Percentiles rank a stretch among this genome's conserved stretches.
Conservation (phyloP, 306 rosid genomes). For the Quercus parvula region DNA sequence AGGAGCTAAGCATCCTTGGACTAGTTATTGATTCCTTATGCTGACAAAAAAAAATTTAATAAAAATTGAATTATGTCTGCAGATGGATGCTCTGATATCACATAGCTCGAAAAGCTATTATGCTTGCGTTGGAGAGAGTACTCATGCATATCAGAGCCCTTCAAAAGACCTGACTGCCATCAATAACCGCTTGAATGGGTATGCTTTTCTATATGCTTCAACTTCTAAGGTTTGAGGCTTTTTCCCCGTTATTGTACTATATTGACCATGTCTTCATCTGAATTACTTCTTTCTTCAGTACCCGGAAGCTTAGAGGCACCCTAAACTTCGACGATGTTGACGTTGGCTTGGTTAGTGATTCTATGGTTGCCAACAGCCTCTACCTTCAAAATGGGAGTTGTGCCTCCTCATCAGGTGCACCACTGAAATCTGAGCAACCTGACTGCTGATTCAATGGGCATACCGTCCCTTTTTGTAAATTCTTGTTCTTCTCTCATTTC, state of each 20-base stretch:
- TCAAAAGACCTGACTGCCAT: conserved; percentile 95
- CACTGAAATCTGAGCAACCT: conserved; percentile 76
- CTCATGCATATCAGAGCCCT: conserved; percentile 99
- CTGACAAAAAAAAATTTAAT: background rate
- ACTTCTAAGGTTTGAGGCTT: background rate
- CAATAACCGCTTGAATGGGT: conserved; percentile 90
- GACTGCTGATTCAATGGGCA: conserved; percentile 40
- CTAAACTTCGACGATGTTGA: conserved; percentile 82
- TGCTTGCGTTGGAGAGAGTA: conserved; percentile 98
- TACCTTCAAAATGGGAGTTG: conserved; percentile 82
- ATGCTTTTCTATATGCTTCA: conserved; percentile 25
- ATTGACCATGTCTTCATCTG: conserved; percentile 11
- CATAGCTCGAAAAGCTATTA: conserved; percentile 93
- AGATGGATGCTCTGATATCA: conserved; percentile 99
- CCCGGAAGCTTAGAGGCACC: conserved; percentile 72
- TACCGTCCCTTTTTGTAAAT: conserved; percentile 42
- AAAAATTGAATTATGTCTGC: conserved; percentile 6
- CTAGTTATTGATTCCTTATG: background rate
- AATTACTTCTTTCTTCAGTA: conserved; percentile 36
- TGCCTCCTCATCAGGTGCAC: conserved; percentile 74
- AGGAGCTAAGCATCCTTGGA: background rate
- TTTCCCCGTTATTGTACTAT: background rate
- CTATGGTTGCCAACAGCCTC: conserved; percentile 93
- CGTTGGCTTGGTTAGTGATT: conserved; percentile 87
- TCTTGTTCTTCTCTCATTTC: conserved; percentile 24